Evolutionary conservation across 140 eudicot genomes (phyloP).

Genomic region (Flaveria floridana): DNA sequence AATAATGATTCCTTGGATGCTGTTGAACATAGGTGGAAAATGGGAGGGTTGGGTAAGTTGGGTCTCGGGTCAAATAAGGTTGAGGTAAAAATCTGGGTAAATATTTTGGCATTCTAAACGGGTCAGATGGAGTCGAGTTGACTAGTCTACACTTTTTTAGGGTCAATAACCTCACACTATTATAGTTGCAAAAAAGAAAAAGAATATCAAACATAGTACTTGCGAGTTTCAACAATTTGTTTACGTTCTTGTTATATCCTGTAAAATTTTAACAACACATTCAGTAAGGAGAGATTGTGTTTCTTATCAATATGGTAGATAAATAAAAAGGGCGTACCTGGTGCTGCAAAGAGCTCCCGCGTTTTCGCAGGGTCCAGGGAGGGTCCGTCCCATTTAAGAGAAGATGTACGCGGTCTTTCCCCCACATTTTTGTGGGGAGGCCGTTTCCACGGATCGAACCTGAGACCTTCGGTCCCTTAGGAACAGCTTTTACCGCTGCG

Average conservation of each 20-base stretch:
- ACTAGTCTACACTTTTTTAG: background rate
- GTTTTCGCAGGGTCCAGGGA: no score
- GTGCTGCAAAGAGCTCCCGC: no score
- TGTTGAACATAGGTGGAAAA: background rate
- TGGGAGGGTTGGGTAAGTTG: background rate
- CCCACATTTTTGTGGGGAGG: no score
- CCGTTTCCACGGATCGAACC: no score
- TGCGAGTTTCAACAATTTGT: background rate
- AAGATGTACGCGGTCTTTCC: no score
- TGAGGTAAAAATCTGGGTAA: background rate
- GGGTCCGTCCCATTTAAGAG: no score
- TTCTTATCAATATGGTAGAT: background rate
- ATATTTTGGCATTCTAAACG: background rate
- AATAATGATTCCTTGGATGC: constrained; percentile 3
- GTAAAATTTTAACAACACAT: background rate
- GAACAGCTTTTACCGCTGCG: no score
- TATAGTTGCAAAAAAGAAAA: background rate
- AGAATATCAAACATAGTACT: background rate
- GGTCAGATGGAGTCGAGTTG: background rate
- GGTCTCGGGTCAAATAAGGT: background rate
- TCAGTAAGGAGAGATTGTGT: background rate
- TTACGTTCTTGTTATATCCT: constrained; percentile 6
- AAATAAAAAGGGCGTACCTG: no score
- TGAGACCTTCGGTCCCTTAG: no score
- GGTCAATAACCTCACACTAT: background rate